Percentiles rank a stretch among this genome's conserved stretches.
Conservation (phyloP, 441 rosid species). For the Eutrema salsugineum region DNA sequence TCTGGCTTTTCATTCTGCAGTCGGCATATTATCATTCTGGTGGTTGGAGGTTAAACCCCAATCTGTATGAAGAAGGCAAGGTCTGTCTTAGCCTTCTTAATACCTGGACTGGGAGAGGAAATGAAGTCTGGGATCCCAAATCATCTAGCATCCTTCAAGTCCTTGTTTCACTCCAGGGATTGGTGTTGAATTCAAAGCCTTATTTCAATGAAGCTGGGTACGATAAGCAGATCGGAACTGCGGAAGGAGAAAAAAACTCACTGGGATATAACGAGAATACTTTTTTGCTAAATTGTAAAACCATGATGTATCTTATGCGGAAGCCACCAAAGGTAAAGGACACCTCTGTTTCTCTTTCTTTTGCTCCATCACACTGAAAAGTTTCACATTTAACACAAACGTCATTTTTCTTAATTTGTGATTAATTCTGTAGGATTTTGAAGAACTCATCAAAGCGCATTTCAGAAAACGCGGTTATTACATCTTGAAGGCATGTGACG, state of each 20-base stretch:
- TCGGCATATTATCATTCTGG: conserved; percentile 95
- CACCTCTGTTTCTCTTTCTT: conserved; percentile 10
- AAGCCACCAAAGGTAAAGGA: conserved; percentile 77
- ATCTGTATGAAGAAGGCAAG: conserved; percentile 93
- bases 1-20: conserved; percentile 43
- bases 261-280: conserved; percentile 92
- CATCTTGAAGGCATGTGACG: conserved; percentile 89
- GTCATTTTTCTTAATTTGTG: neutral
- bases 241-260: conserved; percentile 98
- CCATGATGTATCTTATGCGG: conserved; percentile 90
- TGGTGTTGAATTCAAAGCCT: conserved; percentile 91
- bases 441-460: conserved; percentile 71
- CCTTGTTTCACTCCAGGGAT: conserved; percentile 94
- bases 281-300: conserved; percentile 89
- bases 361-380: neutral
- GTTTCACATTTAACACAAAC: neutral
- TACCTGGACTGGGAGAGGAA: conserved; percentile 97
- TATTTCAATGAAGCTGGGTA: conserved; percentile 99
- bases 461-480: conserved; percentile 76
- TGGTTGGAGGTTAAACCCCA: conserved; percentile 97
- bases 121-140: conserved; percentile 94
- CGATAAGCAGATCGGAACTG: conserved; percentile 92
- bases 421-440: conserved; percentile 61
- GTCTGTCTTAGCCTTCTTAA: conserved; percentile 98
- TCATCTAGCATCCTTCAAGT: conserved; percentile 99